Conservation (phyloP, 2,329 filamentous ascomycete genomes). For the Ophiosphaerella herpotricha region DNA sequence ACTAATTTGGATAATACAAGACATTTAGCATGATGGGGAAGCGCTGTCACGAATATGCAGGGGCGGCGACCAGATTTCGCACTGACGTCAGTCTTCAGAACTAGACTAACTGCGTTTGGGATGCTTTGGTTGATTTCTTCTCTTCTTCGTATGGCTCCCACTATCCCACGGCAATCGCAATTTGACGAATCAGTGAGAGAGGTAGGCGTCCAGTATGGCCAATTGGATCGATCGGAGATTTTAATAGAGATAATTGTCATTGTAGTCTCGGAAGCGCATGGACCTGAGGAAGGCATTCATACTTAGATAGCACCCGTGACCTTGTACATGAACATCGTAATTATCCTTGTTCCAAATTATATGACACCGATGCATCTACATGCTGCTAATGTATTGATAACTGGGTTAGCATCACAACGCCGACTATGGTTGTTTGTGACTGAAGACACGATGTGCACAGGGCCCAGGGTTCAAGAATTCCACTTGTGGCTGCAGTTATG, state of each 20-base stretch:
- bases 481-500: background rate
- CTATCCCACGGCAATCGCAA: no score
- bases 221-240: background rate
- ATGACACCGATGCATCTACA: no score
- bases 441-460: slow-evolving; percentile 1
- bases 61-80: background rate
- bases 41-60: background rate
- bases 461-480: background rate
- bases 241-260: background rate
- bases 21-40: no score
- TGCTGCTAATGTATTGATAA: background rate
- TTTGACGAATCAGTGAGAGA: no score
- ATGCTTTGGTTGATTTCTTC: background rate
- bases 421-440: background rate
- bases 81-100: background rate
- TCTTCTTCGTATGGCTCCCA: no score
- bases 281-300: background rate
- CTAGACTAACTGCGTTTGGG: background rate
- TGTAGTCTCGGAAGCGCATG: background rate
- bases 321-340: no score
- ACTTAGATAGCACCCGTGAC: background rate
- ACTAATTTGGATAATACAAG: no score
- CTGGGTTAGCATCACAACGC: background rate
- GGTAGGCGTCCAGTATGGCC: background rate
- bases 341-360: no score